Percentiles rank a stretch among this genome's conserved stretches.
Evolutionary conservation across 2,329 filamentous ascomycete genomes (phyloP).

Genomic region (Aspergillus clavatus): DNA sequence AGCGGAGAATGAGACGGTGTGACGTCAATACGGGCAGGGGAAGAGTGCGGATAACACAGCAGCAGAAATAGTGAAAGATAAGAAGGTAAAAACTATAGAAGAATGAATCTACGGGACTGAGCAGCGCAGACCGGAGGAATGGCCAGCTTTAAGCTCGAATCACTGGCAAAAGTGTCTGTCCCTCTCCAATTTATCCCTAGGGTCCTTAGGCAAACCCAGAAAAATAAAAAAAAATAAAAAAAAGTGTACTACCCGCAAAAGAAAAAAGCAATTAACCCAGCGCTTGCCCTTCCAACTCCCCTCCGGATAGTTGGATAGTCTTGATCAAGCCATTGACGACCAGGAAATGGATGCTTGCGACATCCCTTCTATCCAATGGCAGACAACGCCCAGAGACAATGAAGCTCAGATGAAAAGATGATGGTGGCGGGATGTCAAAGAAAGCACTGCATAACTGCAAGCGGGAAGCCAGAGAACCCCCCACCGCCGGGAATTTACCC

Average conservation of each 20-base stretch:
- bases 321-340: too few relatives aligned
- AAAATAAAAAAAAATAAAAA: background rate
- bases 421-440: slow-evolving; percentile 5
- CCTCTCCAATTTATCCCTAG: background rate
- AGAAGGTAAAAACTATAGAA: background rate
- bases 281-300: too few relatives aligned
- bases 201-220: background rate
- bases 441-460: background rate
- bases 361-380: background rate
- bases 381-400: background rate
- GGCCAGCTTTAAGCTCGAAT: background rate
- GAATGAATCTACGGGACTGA: too few relatives aligned
- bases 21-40: slow-evolving; percentile 5
- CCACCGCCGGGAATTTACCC: slow-evolving; percentile 20
- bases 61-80: background rate
- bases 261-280: too few relatives aligned
- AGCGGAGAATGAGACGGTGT: background rate
- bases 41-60: background rate
- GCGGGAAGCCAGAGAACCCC: background rate
- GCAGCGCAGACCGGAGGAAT: too few relatives aligned
- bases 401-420: background rate
- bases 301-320: too few relatives aligned
- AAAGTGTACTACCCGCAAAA: background rate
- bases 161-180: background rate
- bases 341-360: too few relatives aligned